Evolutionary conservation across 257 asterid species (phyloP).

Genomic region (Cinchona pubescens): DNA sequence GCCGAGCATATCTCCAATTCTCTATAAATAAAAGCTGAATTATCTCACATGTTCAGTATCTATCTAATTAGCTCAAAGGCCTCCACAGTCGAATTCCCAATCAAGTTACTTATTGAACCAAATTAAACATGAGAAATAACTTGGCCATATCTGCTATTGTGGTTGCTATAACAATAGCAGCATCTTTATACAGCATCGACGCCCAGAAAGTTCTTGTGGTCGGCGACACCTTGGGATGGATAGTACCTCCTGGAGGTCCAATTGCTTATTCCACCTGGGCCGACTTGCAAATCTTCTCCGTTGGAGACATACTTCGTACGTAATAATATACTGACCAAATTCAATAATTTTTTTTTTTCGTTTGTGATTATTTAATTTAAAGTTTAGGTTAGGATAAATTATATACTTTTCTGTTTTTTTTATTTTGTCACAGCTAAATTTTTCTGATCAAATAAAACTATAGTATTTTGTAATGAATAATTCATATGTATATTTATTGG

Average conservation of each 20-base stretch:
- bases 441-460: too few species aligned
- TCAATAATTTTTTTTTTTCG: neutral
- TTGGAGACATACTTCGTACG: constrained; percentile 28
- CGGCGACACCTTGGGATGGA: constrained; percentile 23
- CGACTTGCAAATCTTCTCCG: constrained; percentile 9
- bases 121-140: neutral
- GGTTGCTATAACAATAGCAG: constrained; percentile 4
- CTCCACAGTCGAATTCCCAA: too few species aligned
- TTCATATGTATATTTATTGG: too few species aligned
- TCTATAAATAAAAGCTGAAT: neutral
- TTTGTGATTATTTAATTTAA: too few species aligned
- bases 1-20: neutral
- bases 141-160: neutral
- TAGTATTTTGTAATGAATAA: too few species aligned
- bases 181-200: constrained; percentile 2
- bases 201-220: constrained; percentile 14
- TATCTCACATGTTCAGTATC: neutral
- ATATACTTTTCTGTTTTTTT: neutral
- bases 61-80: neutral
- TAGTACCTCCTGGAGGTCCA: constrained; percentile 25
- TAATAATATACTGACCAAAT: neutral
- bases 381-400: too few species aligned
- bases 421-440: too few species aligned
- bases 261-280: constrained; percentile 27
- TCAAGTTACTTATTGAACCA: neutral